These are phyloP conservation scores for Helotiales sp. DNA, from an alignment of 2,329 filamentous ascomycete genomes.

Conservation along the genomic window DNA sequence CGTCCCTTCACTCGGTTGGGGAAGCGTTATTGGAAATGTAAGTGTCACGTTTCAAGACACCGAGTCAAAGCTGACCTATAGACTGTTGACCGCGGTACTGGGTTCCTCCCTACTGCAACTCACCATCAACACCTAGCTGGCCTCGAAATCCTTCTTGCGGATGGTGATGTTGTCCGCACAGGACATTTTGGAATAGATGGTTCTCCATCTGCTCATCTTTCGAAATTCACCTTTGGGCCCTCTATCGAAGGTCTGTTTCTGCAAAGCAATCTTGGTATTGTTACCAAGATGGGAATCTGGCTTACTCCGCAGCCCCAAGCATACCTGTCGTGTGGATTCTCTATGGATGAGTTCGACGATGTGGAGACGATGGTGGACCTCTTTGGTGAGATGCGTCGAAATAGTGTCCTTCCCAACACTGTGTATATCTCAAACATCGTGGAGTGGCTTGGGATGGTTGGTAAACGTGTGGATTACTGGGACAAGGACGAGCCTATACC, in stretches of 20 bases:
- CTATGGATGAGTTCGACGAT: slow-evolving; percentile 47
- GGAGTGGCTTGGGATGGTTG: slow-evolving; percentile 47
- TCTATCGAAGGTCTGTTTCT: slow-evolving; percentile 15
- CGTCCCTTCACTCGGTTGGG: slow-evolving; percentile 49
- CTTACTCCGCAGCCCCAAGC: slow-evolving; percentile 43
- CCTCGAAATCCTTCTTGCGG: slow-evolving; percentile 41
- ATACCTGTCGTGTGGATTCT: slow-evolving; percentile 47
- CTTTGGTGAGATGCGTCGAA: slow-evolving; percentile 44
- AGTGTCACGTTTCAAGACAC: slow-evolving; percentile 11
- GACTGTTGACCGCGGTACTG: slow-evolving; percentile 41
- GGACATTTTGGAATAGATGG: slow-evolving; percentile 43
- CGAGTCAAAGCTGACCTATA: neutral
- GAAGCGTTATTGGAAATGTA: slow-evolving; percentile 49
- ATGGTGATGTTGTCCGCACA: slow-evolving; percentile 40
- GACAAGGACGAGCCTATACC: slow-evolving; percentile 44
- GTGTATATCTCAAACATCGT: slow-evolving; percentile 47
- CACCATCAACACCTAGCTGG: slow-evolving; percentile 40
- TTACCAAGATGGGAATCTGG: slow-evolving; percentile 28
- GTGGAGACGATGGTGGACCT: slow-evolving; percentile 45
- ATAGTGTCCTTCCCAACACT: slow-evolving; percentile 43
- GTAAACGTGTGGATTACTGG: slow-evolving; percentile 45
- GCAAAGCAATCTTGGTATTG: slow-evolving; percentile 20
- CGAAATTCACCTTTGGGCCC: slow-evolving; percentile 35
- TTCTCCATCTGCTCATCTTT: slow-evolving; percentile 41
- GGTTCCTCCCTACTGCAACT: slow-evolving; percentile 40